These are phyloP conservation scores for Elsinoe ampelina DNA, from an alignment of 2,329 filamentous ascomycete species.

Conservation along the genomic window DNA sequence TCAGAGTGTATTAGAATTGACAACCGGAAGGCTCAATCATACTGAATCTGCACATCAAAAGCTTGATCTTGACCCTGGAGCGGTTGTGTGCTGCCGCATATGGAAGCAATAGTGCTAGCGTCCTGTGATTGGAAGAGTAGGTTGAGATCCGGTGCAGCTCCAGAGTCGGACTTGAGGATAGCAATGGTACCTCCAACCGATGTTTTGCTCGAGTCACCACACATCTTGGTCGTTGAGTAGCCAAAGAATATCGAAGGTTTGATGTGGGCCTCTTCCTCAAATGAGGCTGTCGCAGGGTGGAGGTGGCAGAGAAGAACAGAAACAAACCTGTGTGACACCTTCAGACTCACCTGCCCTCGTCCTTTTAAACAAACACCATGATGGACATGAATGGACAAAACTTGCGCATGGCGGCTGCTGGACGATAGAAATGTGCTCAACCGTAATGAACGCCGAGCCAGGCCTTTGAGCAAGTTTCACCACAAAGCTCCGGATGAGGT, in stretches of 20 bases:
- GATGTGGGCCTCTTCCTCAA: neutral
- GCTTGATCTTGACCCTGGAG: neutral
- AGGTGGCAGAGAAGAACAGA: neutral
- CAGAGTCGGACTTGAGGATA: constrained; percentile 7
- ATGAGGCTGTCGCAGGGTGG: neutral
- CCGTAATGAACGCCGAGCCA: constrained; percentile 11
- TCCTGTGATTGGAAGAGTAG: constrained; percentile 9
- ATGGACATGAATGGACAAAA: constrained; percentile 10
- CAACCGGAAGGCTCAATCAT: neutral
- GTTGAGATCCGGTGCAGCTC: constrained; percentile 10
- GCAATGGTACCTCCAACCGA: constrained; percentile 9
- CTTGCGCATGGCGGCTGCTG: constrained; percentile 10
- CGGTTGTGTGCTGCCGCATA: neutral
- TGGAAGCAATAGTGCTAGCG: neutral
- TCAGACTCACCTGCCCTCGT: neutral
- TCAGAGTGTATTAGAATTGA: neutral
- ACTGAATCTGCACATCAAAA: constrained; percentile 11
- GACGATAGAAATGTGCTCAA: constrained; percentile 9
- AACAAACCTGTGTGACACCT: neutral
- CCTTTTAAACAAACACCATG: constrained; percentile 2
- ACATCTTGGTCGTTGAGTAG: neutral
- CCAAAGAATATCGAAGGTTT: neutral
- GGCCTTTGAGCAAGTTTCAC: constrained; percentile 10
- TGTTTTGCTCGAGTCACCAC: constrained; percentile 4
- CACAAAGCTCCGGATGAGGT: neutral